A percentile compares a stretch with the other conserved stretches of the same genome.
phyloP scores from a whole-genome alignment of 2,329 filamentous ascomycete species.

The Lecanicillium sp. region DNA sequence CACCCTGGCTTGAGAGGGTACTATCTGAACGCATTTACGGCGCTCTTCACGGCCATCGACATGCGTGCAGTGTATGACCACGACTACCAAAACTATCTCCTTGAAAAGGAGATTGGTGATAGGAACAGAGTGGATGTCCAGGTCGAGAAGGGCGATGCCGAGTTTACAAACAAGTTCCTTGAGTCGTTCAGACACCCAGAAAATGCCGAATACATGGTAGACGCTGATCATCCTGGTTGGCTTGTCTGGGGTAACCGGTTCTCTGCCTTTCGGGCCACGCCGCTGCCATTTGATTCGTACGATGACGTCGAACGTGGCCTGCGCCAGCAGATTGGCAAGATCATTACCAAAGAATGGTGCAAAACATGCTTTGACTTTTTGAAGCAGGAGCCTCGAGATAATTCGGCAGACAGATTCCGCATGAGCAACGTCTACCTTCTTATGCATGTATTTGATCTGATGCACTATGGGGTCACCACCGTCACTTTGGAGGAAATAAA shows the following conservation, averaged over 20 bases:
- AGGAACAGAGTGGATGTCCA: slow-evolving; percentile 67
- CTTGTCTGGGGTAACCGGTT: slow-evolving; percentile 89
- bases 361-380: slow-evolving; percentile 82
- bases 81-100: slow-evolving; percentile 77
- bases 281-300: slow-evolving; percentile 59
- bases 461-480: slow-evolving; percentile 68
- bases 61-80: slow-evolving; percentile 80
- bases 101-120: slow-evolving; percentile 64
- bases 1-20: slow-evolving; percentile 78
- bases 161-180: slow-evolving; percentile 74
- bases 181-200: slow-evolving; percentile 63
- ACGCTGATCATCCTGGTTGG: slow-evolving; percentile 91
- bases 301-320: slow-evolving; percentile 71
- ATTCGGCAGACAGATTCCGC: slow-evolving; percentile 74
- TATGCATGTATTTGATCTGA: slow-evolving; percentile 82
- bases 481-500: slow-evolving; percentile 84
- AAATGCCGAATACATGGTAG: slow-evolving; percentile 74
- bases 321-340: slow-evolving; percentile 69
- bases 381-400: slow-evolving; percentile 90
- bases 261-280: slow-evolving; percentile 66
- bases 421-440: slow-evolving; percentile 82
- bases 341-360: slow-evolving; percentile 80
- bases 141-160: slow-evolving; percentile 64
- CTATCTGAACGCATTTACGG: slow-evolving; percentile 70
- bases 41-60: slow-evolving; percentile 76